phyloP scores from a whole-genome alignment of 768 basidiomycete genomes.

The Leccinellum rugosiceps region DNA sequence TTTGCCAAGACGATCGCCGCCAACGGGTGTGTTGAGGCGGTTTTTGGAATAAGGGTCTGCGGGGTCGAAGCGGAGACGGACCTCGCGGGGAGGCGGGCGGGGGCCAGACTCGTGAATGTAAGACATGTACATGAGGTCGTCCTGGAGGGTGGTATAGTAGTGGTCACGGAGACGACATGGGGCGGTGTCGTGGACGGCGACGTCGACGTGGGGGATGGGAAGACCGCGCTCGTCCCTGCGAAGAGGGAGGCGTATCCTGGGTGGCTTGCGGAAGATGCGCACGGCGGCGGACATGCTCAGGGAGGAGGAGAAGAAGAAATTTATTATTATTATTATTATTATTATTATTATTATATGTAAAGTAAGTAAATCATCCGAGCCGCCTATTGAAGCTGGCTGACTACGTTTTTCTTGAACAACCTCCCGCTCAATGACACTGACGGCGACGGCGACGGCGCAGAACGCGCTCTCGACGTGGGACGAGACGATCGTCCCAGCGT shows the following conservation, averaged over 20 bases:
- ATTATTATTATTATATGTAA: not conserved
- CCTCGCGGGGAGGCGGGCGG: slow-evolving; percentile 51
- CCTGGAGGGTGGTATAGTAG: slow-evolving; percentile 77
- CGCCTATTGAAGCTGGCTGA: slow-evolving; percentile 7
- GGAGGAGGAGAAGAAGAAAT: not conserved
- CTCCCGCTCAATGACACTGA: slow-evolving; percentile 38
- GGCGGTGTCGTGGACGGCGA: slow-evolving; percentile 67
- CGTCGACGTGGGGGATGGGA: slow-evolving; percentile 66
- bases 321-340: not conserved
- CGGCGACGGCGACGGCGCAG: slow-evolving; percentile 33
- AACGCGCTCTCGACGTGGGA: slow-evolving; percentile 61
- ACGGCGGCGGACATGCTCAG: slow-evolving; percentile 25
- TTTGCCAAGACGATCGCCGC: slow-evolving; percentile 65
- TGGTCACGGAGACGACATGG: slow-evolving; percentile 76
- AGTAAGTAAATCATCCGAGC: too few species aligned
- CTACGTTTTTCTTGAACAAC: slow-evolving; percentile 5
- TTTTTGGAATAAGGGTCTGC: slow-evolving; percentile 79
- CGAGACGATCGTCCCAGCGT: slow-evolving; percentile 75
- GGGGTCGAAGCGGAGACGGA: slow-evolving; percentile 71
- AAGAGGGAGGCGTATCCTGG: slow-evolving; percentile 43
- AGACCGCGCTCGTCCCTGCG: slow-evolving; percentile 53
- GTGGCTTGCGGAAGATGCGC: slow-evolving; percentile 53
- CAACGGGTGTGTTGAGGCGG: slow-evolving; percentile 71
- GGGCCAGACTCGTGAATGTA: slow-evolving; percentile 73
- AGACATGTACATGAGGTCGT: slow-evolving; percentile 93